Evolutionary conservation across 2,329 filamentous ascomycete species (phyloP).

Genomic region (Herpotrichia juniperi): DNA sequence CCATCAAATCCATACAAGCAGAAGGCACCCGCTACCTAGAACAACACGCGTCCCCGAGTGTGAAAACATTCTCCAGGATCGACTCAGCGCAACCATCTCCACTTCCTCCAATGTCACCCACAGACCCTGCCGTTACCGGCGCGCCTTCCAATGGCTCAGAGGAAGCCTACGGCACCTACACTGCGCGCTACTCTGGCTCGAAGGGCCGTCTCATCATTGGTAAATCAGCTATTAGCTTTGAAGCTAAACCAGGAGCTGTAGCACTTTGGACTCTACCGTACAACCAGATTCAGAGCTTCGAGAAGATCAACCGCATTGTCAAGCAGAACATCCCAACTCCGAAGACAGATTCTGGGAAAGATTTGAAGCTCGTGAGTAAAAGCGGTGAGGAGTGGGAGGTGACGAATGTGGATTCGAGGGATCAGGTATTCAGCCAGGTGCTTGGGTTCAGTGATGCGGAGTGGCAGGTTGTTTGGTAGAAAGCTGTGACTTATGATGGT

Average conservation of each 20-base stretch:
- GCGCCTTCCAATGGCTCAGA: not conserved
- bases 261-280: constrained; percentile 23
- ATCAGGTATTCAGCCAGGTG: constrained; percentile 40
- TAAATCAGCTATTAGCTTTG: constrained; percentile 23
- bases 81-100: no score
- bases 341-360: constrained; percentile 24
- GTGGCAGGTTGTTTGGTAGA: constrained; percentile 41
- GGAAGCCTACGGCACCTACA: constrained; percentile 27
- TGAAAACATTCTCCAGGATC: no score
- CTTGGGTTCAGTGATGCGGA: constrained; percentile 31
- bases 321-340: constrained; percentile 22
- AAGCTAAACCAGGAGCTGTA: constrained; percentile 15
- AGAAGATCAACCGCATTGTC: constrained; percentile 32
- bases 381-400: constrained; percentile 19
- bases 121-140: not conserved
- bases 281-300: constrained; percentile 21
- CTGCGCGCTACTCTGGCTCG: constrained; percentile 17
- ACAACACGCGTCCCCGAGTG: not conserved
- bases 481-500: no score
- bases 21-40: constrained; percentile 24
- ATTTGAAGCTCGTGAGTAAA: constrained; percentile 23
- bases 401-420: constrained; percentile 27
- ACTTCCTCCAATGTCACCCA: no score
- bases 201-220: constrained; percentile 25
- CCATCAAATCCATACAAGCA: constrained; percentile 38